These are phyloP conservation scores for Aeminium ludgeri DNA, from an alignment of 495 filamentous ascomycete genomes.

Conservation along the genomic window DNA sequence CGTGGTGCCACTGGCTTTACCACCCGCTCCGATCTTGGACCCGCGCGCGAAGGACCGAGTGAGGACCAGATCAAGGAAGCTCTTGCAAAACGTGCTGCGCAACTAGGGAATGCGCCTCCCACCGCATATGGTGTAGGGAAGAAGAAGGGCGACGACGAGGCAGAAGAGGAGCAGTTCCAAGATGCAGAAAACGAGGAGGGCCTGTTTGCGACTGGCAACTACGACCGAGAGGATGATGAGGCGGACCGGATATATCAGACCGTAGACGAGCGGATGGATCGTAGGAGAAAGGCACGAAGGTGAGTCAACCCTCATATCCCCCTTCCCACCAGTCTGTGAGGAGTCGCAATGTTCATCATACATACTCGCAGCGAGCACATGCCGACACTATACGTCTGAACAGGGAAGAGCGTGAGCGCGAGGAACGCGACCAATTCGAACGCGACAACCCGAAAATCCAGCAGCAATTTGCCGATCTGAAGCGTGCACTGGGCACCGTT, in stretches of 20 bases:
- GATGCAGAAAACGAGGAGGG: constrained; percentile 96
- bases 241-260: constrained; percentile 88
- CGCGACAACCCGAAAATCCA: constrained; percentile 95
- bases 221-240: constrained; percentile 93
- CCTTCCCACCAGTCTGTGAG: constrained; percentile 10
- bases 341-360: constrained; percentile 18
- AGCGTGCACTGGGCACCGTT: constrained; percentile 70
- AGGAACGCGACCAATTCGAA: constrained; percentile 89
- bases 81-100: constrained; percentile 75
- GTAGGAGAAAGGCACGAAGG: constrained; percentile 71
- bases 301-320: constrained; percentile 39
- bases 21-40: constrained; percentile 89
- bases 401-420: constrained; percentile 89
- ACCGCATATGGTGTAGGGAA: constrained; percentile 62
- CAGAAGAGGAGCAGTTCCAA: constrained; percentile 66
- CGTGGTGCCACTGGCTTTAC: constrained; percentile 97
- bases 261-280: constrained; percentile 94
- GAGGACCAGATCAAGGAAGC: constrained; percentile 98
- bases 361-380: constrained; percentile 43
- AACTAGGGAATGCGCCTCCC: constrained; percentile 63
- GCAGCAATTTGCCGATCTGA: constrained; percentile 93
- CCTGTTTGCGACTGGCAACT: constrained; percentile 81
- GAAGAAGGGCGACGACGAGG: constrained; percentile 53
- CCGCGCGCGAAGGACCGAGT: constrained; percentile 87
- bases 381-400: constrained; percentile 59